phyloP scores from a whole-genome alignment of 2,329 filamentous ascomycete genomes.

The Grosmannia huntii region DNA sequence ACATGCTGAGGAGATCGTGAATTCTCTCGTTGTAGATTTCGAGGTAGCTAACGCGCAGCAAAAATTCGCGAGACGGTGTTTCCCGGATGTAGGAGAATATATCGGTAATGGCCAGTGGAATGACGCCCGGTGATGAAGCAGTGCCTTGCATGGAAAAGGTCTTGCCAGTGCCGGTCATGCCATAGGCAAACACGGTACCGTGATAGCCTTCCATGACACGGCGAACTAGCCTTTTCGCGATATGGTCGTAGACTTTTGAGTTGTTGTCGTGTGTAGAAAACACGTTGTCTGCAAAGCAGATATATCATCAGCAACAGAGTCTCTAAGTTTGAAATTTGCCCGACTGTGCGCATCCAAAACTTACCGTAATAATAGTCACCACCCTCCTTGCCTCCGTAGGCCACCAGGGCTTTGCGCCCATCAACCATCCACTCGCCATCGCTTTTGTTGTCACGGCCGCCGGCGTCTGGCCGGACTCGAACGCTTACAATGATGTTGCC shows the following conservation, averaged over 20 bases:
- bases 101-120: slow-evolving; percentile 92
- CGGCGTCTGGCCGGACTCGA: slow-evolving; percentile 73
- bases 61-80: slow-evolving; percentile 85
- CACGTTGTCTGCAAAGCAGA: slow-evolving; percentile 62
- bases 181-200: slow-evolving; percentile 95
- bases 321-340: not conserved
- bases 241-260: slow-evolving; percentile 84
- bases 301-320: slow-evolving; percentile 8
- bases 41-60: slow-evolving; percentile 90
- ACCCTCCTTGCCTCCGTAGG: slow-evolving; percentile 77
- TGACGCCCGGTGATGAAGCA: slow-evolving; percentile 87
- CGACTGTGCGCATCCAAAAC: slow-evolving; percentile 15
- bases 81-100: slow-evolving; percentile 99
- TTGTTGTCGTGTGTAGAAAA: slow-evolving; percentile 93
- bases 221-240: slow-evolving; percentile 83
- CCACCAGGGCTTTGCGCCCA: slow-evolving; percentile 65
- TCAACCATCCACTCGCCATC: slow-evolving; percentile 91
- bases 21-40: slow-evolving; percentile 99
- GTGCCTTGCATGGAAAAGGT: slow-evolving; percentile 99
- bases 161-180: slow-evolving; percentile 98
- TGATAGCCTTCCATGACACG: slow-evolving; percentile 99
- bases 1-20: slow-evolving; percentile 76
- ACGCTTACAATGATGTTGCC: slow-evolving; percentile 96
- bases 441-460: slow-evolving; percentile 44
- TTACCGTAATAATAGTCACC: slow-evolving; percentile 88